Conservation (phyloP, 768 basidiomycete genomes). For the Crassisporium funariophilum region DNA sequence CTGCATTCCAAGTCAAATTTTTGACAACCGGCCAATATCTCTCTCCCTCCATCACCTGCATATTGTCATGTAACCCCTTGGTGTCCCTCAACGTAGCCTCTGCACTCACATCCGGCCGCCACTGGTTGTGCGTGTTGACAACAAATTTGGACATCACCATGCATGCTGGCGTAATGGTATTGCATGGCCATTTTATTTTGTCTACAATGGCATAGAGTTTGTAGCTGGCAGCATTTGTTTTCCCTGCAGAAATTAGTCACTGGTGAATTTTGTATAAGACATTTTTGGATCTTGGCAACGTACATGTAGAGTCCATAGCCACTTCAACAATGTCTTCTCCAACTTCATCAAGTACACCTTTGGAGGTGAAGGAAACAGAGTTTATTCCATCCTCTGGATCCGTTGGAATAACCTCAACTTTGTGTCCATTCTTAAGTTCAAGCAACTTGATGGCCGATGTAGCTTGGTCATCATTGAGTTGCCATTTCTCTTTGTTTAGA, state of each 20-base stretch:
- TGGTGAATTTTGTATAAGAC: no score
- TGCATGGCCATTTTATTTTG: background rate
- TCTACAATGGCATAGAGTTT: background rate
- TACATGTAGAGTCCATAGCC: slow-evolving; percentile 6
- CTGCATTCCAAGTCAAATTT: no score
- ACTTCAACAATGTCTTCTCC: slow-evolving; percentile 1
- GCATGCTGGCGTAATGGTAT: no score
- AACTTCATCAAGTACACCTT: slow-evolving; percentile 1
- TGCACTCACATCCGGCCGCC: no score
- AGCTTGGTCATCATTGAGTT: slow-evolving; percentile 2
- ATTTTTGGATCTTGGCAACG: background rate
- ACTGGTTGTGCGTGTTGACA: no score
- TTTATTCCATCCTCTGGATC: background rate
- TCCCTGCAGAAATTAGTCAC: background rate
- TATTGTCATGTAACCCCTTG: no score
- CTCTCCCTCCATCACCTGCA: no score
- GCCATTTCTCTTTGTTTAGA: slow-evolving; percentile 1
- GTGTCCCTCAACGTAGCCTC: no score
- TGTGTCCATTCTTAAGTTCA: background rate
- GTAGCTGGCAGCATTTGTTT: slow-evolving; percentile 4
- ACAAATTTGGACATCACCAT: no score
- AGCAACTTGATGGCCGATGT: slow-evolving; percentile 2
- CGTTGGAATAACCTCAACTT: slow-evolving; percentile 2
- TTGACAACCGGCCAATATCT: no score
- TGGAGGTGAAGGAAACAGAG: slow-evolving; percentile 2